Conservation (phyloP, 2,329 filamentous ascomycete genomes). For the Ophiostoma sp. region DNA sequence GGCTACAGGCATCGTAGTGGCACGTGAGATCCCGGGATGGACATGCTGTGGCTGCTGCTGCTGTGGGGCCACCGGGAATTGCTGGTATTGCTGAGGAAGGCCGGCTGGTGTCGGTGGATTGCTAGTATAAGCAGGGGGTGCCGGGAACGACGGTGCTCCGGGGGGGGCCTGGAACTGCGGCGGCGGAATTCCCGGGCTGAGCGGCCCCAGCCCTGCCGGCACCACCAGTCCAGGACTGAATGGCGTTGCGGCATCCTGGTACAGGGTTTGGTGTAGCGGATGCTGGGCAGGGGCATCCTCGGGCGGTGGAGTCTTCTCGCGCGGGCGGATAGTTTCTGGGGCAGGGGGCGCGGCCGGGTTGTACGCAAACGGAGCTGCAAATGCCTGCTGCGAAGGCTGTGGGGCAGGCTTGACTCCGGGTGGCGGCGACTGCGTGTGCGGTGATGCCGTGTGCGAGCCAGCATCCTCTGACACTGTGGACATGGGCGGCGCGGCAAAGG, state of each 20-base stretch:
- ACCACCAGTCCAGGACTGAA: slow-evolving; percentile 50
- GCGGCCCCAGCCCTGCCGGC: slow-evolving; percentile 40
- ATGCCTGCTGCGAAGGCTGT: slow-evolving; percentile 30
- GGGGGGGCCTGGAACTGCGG: slow-evolving; percentile 38
- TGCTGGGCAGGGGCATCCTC: slow-evolving; percentile 55
- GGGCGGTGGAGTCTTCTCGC: slow-evolving; percentile 76
- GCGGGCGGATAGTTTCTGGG: slow-evolving; percentile 63
- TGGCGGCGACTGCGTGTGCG: slow-evolving; percentile 10
- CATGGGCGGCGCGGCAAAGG: slow-evolving; percentile 39
- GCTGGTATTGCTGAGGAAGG: slow-evolving; percentile 28
- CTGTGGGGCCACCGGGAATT: neutral
- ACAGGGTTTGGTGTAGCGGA: slow-evolving; percentile 53
- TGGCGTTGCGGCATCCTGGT: slow-evolving; percentile 48
- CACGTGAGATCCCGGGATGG: slow-evolving; percentile 42
- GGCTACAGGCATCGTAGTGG: slow-evolving; percentile 45
- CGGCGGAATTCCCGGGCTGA: slow-evolving; percentile 37
- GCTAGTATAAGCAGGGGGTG: slow-evolving; percentile 36
- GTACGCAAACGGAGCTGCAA: slow-evolving; percentile 63
- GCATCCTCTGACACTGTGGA: slow-evolving; percentile 18
- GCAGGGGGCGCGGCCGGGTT: slow-evolving; percentile 74
- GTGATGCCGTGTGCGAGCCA: neutral
- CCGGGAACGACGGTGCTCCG: slow-evolving; percentile 38
- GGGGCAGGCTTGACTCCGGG: slow-evolving; percentile 20
- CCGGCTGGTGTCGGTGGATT: slow-evolving; percentile 36
- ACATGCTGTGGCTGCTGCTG: slow-evolving; percentile 26